A percentile compares a stretch with the other conserved stretches of the same genome.
Conservation (phyloP, 192 early-diverging fungal genomes). For the Coemansia sp. region DNA sequence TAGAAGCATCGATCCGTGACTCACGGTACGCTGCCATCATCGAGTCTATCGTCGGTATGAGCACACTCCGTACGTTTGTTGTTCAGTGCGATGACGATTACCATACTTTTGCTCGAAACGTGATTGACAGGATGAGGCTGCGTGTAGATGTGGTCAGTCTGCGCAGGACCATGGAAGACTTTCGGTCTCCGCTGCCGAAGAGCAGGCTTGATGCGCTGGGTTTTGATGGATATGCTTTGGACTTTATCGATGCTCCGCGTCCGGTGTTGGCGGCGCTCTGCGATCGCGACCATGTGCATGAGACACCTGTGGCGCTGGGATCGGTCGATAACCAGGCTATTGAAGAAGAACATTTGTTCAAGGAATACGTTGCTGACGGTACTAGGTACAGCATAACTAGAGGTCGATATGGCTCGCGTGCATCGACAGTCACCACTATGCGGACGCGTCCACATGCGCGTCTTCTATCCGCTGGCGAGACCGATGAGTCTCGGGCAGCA, state of each 20-base stretch:
- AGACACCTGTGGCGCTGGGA: slow-evolving; percentile 48
- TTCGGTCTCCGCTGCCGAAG: slow-evolving; percentile 28
- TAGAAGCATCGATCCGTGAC: slow-evolving; percentile 74
- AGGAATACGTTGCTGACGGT: slow-evolving; percentile 46
- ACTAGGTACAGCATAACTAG: slow-evolving; percentile 31
- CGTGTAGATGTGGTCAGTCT: slow-evolving; percentile 64
- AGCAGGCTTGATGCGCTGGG: slow-evolving; percentile 56
- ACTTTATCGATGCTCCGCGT: slow-evolving; percentile 72
- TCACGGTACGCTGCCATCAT: slow-evolving; percentile 62
- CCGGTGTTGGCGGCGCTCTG: slow-evolving; percentile 68
- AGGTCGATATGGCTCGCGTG: slow-evolving; percentile 45
- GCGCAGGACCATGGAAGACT: slow-evolving; percentile 25
- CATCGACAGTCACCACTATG: slow-evolving; percentile 35
- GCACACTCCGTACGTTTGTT: slow-evolving; percentile 73
- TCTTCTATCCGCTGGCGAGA: slow-evolving; percentile 37
- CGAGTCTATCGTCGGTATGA: slow-evolving; percentile 56
- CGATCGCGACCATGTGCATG: slow-evolving; percentile 59
- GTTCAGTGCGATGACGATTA: slow-evolving; percentile 81
- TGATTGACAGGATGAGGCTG: slow-evolving; percentile 62
- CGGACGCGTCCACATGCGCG: slow-evolving; percentile 18
- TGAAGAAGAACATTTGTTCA: slow-evolving; percentile 21
- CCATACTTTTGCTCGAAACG: slow-evolving; percentile 60
- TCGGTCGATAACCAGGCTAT: slow-evolving; percentile 36
- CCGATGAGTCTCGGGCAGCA: slow-evolving; percentile 31
- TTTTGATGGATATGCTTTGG: slow-evolving; percentile 74